A percentile compares a stretch with the other conserved stretches of the same genome.
These are phyloP conservation scores for Hansfordia pulvinata DNA, from an alignment of 2,329 filamentous ascomycete genomes.

Conservation along the genomic window DNA sequence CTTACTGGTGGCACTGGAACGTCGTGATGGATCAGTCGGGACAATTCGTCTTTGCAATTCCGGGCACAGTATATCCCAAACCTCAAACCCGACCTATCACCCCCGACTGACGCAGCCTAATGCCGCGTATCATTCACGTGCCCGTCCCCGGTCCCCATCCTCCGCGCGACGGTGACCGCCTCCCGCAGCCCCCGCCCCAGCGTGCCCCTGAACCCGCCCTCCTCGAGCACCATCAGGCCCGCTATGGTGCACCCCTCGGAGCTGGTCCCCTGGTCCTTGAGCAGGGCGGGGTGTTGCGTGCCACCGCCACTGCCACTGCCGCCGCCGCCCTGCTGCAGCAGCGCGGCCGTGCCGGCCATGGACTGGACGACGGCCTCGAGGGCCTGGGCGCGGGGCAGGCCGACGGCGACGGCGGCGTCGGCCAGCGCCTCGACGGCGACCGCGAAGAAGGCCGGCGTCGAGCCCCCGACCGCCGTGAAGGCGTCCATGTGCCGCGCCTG, in stretches of 20 bases:
- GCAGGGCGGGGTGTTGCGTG: conserved; percentile 35
- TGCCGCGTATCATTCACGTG: conserved; percentile 25
- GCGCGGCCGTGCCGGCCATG: conserved; percentile 40
- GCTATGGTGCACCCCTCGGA: conserved; percentile 48
- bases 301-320: background rate
- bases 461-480: conserved; percentile 44
- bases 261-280: conserved; percentile 44
- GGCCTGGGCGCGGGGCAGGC: conserved; percentile 39
- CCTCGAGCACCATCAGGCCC: conserved; percentile 45
- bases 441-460: conserved; percentile 45
- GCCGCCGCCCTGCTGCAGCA: conserved; percentile 35
- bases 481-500: conserved; percentile 39
- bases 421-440: conserved; percentile 43
- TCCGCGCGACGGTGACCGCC: conserved; percentile 28
- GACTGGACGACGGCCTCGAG: conserved; percentile 46
- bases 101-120: too few species aligned
- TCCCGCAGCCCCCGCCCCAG: conserved; percentile 28
- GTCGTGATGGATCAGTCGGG: too few species aligned
- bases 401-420: conserved; percentile 46
- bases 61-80: too few species aligned
- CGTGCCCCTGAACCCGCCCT: conserved; percentile 33
- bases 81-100: too few species aligned
- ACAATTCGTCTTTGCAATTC: too few species aligned
- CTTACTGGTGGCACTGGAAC: too few species aligned
- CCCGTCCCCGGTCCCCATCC: conserved; percentile 19